A percentile compares a stretch with the other conserved stretches of the same genome.
These are phyloP conservation scores for Amaranthus palmeri DNA, from an alignment of 148 eudicot genomes.

Conservation along the genomic window DNA sequence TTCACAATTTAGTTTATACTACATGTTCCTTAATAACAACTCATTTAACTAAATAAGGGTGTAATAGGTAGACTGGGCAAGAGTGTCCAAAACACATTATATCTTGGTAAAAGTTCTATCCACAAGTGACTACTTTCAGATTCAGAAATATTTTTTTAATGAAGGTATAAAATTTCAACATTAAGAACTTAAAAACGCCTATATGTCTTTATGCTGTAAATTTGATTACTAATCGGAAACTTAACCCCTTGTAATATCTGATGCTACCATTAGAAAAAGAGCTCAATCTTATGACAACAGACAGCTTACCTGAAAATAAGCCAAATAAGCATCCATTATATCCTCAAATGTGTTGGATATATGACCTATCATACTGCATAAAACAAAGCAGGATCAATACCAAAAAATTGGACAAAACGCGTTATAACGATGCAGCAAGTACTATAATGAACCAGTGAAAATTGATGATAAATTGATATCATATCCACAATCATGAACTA, in stretches of 20 bases:
- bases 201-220: background rate
- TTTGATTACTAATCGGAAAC: background rate
- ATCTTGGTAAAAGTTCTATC: background rate
- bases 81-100: background rate
- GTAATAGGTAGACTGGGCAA: background rate
- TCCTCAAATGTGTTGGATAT: constrained; percentile 70
- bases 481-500: background rate
- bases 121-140: background rate
- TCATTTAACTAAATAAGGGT: background rate
- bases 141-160: no score
- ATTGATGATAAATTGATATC: background rate
- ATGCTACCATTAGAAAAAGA: background rate
- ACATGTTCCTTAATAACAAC: background rate
- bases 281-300: background rate
- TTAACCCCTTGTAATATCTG: background rate
- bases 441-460: background rate
- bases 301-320: constrained; percentile 71
- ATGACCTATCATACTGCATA: constrained; percentile 58
- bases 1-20: background rate
- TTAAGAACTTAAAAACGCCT: background rate
- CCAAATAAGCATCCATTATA: constrained; percentile 87
- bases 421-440: background rate
- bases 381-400: constrained; percentile 3
- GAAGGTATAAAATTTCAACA: no score
- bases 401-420: background rate